Base-by-base conservation (phyloP, 257 asterid species). In the Plantago ovata region DNA sequence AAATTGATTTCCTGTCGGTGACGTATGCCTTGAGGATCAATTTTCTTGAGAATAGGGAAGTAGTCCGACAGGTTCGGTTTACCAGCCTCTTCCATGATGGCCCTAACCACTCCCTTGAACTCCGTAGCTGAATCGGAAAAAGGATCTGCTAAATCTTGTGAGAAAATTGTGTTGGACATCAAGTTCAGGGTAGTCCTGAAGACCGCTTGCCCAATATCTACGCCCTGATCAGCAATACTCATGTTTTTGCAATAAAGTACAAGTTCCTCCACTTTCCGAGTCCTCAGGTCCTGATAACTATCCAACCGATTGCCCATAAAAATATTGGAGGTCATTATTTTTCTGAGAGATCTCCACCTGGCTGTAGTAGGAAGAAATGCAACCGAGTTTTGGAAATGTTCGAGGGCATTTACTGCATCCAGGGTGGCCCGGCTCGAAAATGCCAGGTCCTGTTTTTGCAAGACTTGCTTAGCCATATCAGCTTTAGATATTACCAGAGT, bases 401-500 rank as follows among this genome's bases (percentile, higher is more conserved):
- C 43, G 62, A 43, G 69, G 1, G 79, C 84, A 9, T 61, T 68
- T 22, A 72, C 2, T 1, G 71, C 79, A 44, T 79, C 53, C 0
- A 72, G 72, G 28, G 67, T 2, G 4, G 68, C 24, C n/a, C 76
- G 47, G 54, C 61, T 63, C 0, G 77, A 69, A 70, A 78, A 71
- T 0, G 64, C 58, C 6, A 65, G 55, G 53, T 74, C 84, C 9
- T 78, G 76, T 18, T 71, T 71, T 20, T 65, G 77, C 14, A 78
- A 50, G 10, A 67, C 73, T 50, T 75, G 74, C 28, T 69, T 78
- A 1, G 80, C 82, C 57, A 59, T 36, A 7, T 44, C 51, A 6
- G 85, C 63, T 1, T 80, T 75, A 16, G 82, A 49, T 7, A 79
- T 28, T 8, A 66, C 80, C 0, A 79, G 19, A 1, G 77, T 58